Base-by-base conservation (phyloP, 768 basidiomycete species). In the Heimioporus sp. region DNA sequence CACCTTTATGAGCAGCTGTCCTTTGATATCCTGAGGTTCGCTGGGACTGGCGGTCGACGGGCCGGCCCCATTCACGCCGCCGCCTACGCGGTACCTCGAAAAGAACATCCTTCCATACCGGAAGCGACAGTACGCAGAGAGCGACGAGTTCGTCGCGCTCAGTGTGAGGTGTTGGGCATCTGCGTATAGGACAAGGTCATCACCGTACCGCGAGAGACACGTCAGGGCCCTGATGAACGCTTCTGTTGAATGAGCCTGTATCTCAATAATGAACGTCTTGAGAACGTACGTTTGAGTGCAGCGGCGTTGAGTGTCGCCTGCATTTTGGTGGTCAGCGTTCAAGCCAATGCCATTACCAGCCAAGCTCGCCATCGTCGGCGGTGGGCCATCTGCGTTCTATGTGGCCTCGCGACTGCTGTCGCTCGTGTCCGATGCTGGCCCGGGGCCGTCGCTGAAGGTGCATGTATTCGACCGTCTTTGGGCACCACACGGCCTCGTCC, bases 351-450 rank as follows among this genome's bases (percentile, higher is more conserved):
- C 43, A 38, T 52, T 46, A 54, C 56, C 8, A 10, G 65, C 88
- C 61, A 93, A 93, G 67, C 74, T 98, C 31, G 96, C 92, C 12
- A 83, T 98, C 58, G 76, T 98, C 19, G 96, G 96, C n/a, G 89
- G 83, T 7, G 96, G 96, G 0, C 96, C 96, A 0, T 93, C 96
- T n/a, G 92, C 88, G 0, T 97, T 98, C 74, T 99, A 97, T 71
- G 86, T 90, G 16, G 93, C 93, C 12, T 88, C 90, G 5, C 76
- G 95, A 2, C 67, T 98, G n/a, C 77, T 98, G 41, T 81, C 85
- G 21, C 73, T 80, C 7, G 66, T 85, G 5, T 80, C 84, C 2
- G 68, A 59, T 45, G 43, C 53, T 21, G 55, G 54, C 40, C 54
- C 69, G 31, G 55, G 54, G 37, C 54, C 69, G 31, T 73, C 72